Percentiles rank a stretch among this genome's conserved stretches.
Conservation (phyloP, 768 basidiomycete genomes). For the Kwoniella newhampshirensis region DNA sequence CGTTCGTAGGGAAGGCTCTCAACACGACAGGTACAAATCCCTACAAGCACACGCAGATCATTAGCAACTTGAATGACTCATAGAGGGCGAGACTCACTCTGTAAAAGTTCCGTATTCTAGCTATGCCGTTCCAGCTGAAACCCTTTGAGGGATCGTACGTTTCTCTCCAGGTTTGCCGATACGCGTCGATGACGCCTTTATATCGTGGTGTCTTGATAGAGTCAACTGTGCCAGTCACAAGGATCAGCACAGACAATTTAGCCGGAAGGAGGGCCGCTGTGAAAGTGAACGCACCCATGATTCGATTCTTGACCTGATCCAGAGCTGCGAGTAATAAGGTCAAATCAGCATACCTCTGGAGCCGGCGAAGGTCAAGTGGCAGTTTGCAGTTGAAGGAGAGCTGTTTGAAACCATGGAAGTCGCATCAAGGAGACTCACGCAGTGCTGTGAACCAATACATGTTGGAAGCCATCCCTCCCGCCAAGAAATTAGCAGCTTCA, state of each 20-base stretch:
- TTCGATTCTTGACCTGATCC: slow-evolving; percentile 74
- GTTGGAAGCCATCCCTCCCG: slow-evolving; percentile 53
- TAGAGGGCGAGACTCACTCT: slow-evolving; percentile 30
- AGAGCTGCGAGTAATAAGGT: slow-evolving; percentile 57
- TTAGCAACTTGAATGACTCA: background rate
- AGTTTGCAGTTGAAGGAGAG: background rate
- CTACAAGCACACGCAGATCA: slow-evolving; percentile 35
- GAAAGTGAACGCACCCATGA: slow-evolving; percentile 56
- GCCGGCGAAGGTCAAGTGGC: too few species aligned
- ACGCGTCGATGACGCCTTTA: slow-evolving; percentile 60
- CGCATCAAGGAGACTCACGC: slow-evolving; percentile 32
- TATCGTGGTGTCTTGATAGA: slow-evolving; percentile 45
- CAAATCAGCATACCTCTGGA: too few species aligned
- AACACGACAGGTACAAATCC: slow-evolving; percentile 69
- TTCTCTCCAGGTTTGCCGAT: slow-evolving; percentile 60
- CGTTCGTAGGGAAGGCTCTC: slow-evolving; percentile 76
- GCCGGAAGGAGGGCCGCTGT: background rate
- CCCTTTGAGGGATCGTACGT: slow-evolving; percentile 56
- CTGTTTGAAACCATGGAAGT: too few species aligned
- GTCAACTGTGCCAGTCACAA: slow-evolving; percentile 30
- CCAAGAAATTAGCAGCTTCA: slow-evolving; percentile 50
- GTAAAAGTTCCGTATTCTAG: slow-evolving; percentile 48
- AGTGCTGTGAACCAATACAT: slow-evolving; percentile 48
- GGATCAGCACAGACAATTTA: background rate
- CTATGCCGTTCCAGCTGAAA: slow-evolving; percentile 39